A percentile compares a stretch with the other conserved stretches of the same genome.
These are phyloP conservation scores for Globisporangium solare DNA, from an alignment of 352 stramenopile species.

Conservation along the genomic window DNA sequence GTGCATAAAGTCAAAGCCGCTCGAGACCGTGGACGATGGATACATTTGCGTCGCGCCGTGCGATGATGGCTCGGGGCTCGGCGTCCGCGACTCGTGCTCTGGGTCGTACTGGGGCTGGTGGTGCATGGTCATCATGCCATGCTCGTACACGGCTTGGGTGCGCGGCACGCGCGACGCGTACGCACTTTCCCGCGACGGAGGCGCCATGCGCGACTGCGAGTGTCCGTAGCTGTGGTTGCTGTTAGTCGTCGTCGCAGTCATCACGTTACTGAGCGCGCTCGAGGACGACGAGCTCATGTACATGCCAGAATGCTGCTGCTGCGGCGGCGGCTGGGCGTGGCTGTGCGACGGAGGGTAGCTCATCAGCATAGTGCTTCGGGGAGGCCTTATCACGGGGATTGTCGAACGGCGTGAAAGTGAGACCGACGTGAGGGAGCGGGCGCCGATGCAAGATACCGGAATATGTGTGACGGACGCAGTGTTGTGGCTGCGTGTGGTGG, in stretches of 20 bases:
- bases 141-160: not conserved
- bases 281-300: not conserved
- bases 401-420: not conserved
- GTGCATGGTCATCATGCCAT: not conserved
- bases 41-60: not conserved
- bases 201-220: not conserved
- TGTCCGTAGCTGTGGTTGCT: too few relatives aligned
- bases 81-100: not conserved
- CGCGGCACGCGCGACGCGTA: too few relatives aligned
- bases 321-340: too few relatives aligned
- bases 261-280: too few relatives aligned
- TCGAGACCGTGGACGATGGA: not conserved
- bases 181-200: too few relatives aligned
- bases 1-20: not conserved
- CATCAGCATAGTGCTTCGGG: not conserved
- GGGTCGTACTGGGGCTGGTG: not conserved
- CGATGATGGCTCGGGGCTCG: not conserved
- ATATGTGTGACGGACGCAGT: too few relatives aligned
- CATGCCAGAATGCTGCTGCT: not conserved
- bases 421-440: not conserved
- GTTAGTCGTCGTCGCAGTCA: too few relatives aligned
- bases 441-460: too few relatives aligned
- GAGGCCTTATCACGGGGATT: not conserved
- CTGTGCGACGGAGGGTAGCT: not conserved
- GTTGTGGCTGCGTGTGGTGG: too few relatives aligned